These are phyloP conservation scores for Rhodotorula sp. DNA, from an alignment of 1,284 basidiomycete genomes.

Conservation along the genomic window DNA sequence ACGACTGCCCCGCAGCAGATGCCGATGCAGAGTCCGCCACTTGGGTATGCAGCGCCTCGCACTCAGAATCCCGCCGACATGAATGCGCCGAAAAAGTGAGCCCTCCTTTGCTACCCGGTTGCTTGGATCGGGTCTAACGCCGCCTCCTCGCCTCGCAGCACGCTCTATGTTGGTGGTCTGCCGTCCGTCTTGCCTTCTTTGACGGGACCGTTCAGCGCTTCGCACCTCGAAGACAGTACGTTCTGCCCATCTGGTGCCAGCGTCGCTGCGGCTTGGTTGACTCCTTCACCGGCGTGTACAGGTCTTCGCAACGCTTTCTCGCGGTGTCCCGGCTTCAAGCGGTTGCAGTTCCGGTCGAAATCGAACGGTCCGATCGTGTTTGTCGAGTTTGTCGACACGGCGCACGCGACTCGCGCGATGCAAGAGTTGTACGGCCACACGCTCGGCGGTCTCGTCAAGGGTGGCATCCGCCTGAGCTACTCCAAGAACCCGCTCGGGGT, in stretches of 20 bases:
- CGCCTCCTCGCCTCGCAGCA: slow-evolving; percentile 92
- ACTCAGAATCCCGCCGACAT: slow-evolving; percentile 40
- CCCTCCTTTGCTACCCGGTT: slow-evolving; percentile 37
- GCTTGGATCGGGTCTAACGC: slow-evolving; percentile 52
- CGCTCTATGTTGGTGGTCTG: slow-evolving; percentile 89
- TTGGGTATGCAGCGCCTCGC: slow-evolving; percentile 15
- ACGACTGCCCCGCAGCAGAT: not conserved
- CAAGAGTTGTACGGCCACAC: slow-evolving; percentile 88
- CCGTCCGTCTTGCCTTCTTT: slow-evolving; percentile 53
- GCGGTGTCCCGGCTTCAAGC: slow-evolving; percentile 76
- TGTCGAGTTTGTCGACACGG: slow-evolving; percentile 82
- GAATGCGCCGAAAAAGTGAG: slow-evolving; percentile 42
- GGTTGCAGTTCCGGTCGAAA: slow-evolving; percentile 92
- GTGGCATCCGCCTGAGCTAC: slow-evolving; percentile 91
- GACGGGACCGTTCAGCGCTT: slow-evolving; percentile 38
- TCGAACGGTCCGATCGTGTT: slow-evolving; percentile 39
- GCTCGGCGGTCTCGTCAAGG: slow-evolving; percentile 85
- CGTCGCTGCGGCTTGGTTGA: not conserved
- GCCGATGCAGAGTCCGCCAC: not conserved
- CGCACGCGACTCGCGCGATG: slow-evolving; percentile 77
- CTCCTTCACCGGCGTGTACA: slow-evolving; percentile 49
- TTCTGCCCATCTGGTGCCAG: not conserved
- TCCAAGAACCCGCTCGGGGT: slow-evolving; percentile 60
- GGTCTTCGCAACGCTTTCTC: slow-evolving; percentile 75
- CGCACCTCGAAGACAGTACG: slow-evolving; percentile 40